Evolutionary conservation across 2,329 filamentous ascomycete genomes (phyloP).

Genomic region (Bipolaris gigantea): DNA sequence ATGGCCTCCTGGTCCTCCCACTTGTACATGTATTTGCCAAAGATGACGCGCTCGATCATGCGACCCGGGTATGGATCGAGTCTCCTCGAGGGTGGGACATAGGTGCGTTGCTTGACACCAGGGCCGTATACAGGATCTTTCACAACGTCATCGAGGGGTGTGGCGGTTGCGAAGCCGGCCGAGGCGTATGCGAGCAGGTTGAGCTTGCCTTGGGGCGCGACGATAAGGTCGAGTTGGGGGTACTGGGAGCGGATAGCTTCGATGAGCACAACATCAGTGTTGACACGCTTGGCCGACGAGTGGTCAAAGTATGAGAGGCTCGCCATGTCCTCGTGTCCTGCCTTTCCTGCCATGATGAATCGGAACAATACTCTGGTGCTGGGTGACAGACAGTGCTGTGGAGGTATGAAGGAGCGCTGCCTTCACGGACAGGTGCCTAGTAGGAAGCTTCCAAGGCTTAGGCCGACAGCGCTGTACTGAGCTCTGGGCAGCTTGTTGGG

Average conservation of each 20-base stretch:
- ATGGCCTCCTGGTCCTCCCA: slow-evolving; percentile 51
- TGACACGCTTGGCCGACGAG: slow-evolving; percentile 47
- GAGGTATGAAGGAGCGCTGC: neutral
- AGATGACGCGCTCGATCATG: slow-evolving; percentile 45
- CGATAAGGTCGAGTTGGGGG: slow-evolving; percentile 49
- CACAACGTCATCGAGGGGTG: slow-evolving; percentile 47
- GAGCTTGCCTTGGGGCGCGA: slow-evolving; percentile 39
- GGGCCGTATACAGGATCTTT: slow-evolving; percentile 42
- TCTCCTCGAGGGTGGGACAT: slow-evolving; percentile 45
- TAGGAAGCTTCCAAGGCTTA: neutral
- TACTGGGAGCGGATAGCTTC: slow-evolving; percentile 52
- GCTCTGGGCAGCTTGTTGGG: neutral
- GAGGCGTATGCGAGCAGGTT: slow-evolving; percentile 49
- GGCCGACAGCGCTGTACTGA: neutral
- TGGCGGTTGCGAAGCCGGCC: slow-evolving; percentile 47
- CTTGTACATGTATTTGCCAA: slow-evolving; percentile 52
- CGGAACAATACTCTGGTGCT: neutral
- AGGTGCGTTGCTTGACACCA: slow-evolving; percentile 43
- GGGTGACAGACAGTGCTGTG: slow-evolving; percentile 12
- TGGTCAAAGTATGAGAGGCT: slow-evolving; percentile 49
- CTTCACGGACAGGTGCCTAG: slow-evolving; percentile 3
- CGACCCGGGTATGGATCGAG: slow-evolving; percentile 42
- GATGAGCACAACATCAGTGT: slow-evolving; percentile 49
- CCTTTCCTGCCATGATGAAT: slow-evolving; percentile 4
- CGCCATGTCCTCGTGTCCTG: slow-evolving; percentile 40